A percentile compares a stretch with the other conserved stretches of the same genome.
Evolutionary conservation across 768 basidiomycete genomes (phyloP).

Genomic region (Tricholoma furcatifolium): DNA sequence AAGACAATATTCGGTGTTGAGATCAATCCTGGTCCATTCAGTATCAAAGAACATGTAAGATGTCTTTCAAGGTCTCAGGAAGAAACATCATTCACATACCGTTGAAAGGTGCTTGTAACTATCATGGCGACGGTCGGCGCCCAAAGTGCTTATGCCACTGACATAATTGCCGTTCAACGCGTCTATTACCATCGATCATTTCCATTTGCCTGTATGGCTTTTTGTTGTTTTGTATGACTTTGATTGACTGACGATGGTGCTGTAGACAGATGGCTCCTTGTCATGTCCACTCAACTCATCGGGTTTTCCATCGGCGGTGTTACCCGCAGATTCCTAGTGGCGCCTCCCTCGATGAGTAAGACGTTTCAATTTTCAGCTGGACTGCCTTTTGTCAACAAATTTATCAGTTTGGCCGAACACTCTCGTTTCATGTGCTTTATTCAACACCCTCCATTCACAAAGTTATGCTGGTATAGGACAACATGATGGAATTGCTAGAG

Average conservation of each 20-base stretch:
- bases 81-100: not conserved
- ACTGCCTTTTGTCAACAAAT: not conserved
- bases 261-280: slow-evolving; percentile 57
- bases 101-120: slow-evolving; percentile 54
- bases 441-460: slow-evolving; percentile 72
- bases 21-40: slow-evolving; percentile 74
- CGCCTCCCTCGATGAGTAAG: slow-evolving; percentile 64
- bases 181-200: slow-evolving; percentile 63
- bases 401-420: slow-evolving; percentile 70
- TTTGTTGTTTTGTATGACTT: not conserved
- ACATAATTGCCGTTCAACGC: slow-evolving; percentile 71
- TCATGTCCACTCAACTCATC: slow-evolving; percentile 72
- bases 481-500: slow-evolving; percentile 53
- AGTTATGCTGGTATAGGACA: slow-evolving; percentile 54
- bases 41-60: slow-evolving; percentile 61
- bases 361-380: not conserved
- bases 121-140: slow-evolving; percentile 64
- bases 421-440: slow-evolving; percentile 67
- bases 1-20: slow-evolving; percentile 55
- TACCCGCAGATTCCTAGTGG: slow-evolving; percentile 61
- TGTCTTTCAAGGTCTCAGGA: not conserved
- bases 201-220: slow-evolving; percentile 42
- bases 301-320: slow-evolving; percentile 59
- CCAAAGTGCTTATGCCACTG: slow-evolving; percentile 61
- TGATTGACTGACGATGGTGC: not conserved